These are phyloP conservation scores for Nematocida homosporus DNA, from an alignment of 371 early-diverging fungal species.

Conservation along the genomic window DNA sequence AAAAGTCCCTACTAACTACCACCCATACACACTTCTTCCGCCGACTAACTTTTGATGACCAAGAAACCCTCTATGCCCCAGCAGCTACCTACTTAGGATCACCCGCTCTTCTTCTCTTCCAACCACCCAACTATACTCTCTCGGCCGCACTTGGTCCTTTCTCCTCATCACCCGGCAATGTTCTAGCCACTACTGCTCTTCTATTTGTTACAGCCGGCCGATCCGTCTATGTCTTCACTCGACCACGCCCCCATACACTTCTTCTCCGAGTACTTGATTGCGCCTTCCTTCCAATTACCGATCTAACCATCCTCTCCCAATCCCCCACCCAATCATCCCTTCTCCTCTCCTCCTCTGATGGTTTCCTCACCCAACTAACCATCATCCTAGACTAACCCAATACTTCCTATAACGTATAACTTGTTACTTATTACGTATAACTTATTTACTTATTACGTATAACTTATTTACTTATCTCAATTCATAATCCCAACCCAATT, in stretches of 20 bases:
- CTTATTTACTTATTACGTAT: too few species aligned
- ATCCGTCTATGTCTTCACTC: conserved; percentile 59
- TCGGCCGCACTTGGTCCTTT: conserved; percentile 59
- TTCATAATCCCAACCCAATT: too few species aligned
- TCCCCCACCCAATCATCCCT: not conserved
- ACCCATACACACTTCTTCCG: conserved; percentile 56
- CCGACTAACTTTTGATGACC: conserved; percentile 48
- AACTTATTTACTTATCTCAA: too few species aligned
- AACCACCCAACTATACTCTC: conserved; percentile 32
- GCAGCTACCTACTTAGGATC: conserved; percentile 26
- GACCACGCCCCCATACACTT: conserved; percentile 11
- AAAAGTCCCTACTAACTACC: conserved; percentile 34
- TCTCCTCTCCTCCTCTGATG: conserved; percentile 36
- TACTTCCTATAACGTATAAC: too few species aligned
- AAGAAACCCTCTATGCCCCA: conserved; percentile 43
- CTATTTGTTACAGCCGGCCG: conserved; percentile 56
- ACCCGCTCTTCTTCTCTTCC: conserved; percentile 37
- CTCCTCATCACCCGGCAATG: conserved; percentile 53
- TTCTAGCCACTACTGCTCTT: conserved; percentile 21
- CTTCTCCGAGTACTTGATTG: conserved; percentile 57
- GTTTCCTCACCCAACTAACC: conserved; percentile 33
- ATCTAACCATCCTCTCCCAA: conserved; percentile 49
- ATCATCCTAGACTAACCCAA: too few species aligned
- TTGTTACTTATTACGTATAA: too few species aligned
- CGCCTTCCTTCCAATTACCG: conserved; percentile 64